Percentiles rank a stretch among this genome's conserved stretches.
phyloP scores from a whole-genome alignment of 306 rosid species.

The Alnus glutinosa region DNA sequence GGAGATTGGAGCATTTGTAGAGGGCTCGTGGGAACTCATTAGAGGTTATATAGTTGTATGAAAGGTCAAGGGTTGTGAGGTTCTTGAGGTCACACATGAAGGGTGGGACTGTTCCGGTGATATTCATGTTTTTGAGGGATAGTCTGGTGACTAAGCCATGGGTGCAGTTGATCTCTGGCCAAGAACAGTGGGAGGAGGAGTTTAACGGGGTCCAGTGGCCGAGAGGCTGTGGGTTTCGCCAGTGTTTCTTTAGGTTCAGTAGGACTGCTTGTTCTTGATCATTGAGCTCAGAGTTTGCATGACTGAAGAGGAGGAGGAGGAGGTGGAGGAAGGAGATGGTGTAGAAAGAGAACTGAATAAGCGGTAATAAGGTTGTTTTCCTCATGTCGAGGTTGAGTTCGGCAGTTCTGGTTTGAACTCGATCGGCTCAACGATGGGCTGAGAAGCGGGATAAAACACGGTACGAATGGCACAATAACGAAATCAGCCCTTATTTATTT shows the following conservation, averaged over 20 bases:
- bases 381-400: conserved; percentile 30
- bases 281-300: conserved; percentile 44
- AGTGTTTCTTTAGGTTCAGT: conserved; percentile 38
- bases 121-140: not conserved
- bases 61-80: no score
- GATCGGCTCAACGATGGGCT: not conserved
- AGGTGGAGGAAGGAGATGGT: conserved; percentile 29
- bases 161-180: conserved; percentile 58
- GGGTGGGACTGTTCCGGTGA: conserved; percentile 25
- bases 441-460: no score
- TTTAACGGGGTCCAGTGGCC: conserved; percentile 50
- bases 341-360: conserved; percentile 10
- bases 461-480: no score
- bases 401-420: conserved; percentile 1
- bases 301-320: conserved; percentile 15
- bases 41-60: no score
- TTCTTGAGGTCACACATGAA: no score
- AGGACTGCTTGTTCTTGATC: conserved; percentile 49
- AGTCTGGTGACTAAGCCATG: conserved; percentile 42
- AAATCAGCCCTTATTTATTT: no score
- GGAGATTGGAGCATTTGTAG: conserved; percentile 61
- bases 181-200: conserved; percentile 46
- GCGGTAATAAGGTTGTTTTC: no score
- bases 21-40: no score
- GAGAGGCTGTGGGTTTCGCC: conserved; percentile 40